Evolutionary conservation across 2,329 filamentous ascomycete genomes (phyloP).

Genomic region (Xylaria sp.): DNA sequence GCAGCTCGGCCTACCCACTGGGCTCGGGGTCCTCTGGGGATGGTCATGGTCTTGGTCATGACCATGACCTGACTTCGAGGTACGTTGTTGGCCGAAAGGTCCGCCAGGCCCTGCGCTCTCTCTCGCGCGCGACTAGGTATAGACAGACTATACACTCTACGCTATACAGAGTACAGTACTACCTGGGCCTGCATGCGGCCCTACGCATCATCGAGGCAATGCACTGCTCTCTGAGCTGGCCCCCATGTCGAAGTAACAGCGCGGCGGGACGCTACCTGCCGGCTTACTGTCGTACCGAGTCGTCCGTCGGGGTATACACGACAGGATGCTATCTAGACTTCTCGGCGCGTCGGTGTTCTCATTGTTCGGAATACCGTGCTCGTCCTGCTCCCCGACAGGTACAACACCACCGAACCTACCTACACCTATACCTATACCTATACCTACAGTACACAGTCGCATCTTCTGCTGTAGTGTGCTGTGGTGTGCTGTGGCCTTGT

Average conservation of each 20-base stretch:
- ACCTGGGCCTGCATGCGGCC: slow-evolving; percentile 4
- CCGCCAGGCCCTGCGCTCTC: background rate
- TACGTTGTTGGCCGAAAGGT: slow-evolving; percentile 5
- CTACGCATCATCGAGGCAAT: background rate
- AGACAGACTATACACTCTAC: too few relatives aligned
- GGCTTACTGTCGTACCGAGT: slow-evolving; percentile 19
- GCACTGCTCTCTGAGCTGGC: background rate
- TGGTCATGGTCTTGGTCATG: background rate
- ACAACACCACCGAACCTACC: background rate
- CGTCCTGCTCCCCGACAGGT: background rate
- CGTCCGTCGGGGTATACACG: too few relatives aligned
- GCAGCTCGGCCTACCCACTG: slow-evolving; percentile 14
- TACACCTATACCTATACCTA: too few relatives aligned
- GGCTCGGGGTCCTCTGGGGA: slow-evolving; percentile 6
- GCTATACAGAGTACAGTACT: too few relatives aligned
- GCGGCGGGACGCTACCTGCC: slow-evolving; percentile 13
- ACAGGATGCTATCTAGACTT: too few relatives aligned
- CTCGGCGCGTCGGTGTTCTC: background rate
- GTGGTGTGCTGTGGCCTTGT: background rate
- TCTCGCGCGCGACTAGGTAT: too few relatives aligned
- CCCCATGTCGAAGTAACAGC: slow-evolving; percentile 22
- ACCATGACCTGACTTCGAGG: slow-evolving; percentile 11
- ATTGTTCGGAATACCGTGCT: background rate
- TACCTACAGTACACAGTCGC: too few relatives aligned
- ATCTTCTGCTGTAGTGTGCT: too few relatives aligned